Evolutionary conservation across 2,329 filamentous ascomycete genomes (phyloP), one percentile per base, ranked within the genome.

Genomic region (Raffaelea ambrosiae): DNA sequence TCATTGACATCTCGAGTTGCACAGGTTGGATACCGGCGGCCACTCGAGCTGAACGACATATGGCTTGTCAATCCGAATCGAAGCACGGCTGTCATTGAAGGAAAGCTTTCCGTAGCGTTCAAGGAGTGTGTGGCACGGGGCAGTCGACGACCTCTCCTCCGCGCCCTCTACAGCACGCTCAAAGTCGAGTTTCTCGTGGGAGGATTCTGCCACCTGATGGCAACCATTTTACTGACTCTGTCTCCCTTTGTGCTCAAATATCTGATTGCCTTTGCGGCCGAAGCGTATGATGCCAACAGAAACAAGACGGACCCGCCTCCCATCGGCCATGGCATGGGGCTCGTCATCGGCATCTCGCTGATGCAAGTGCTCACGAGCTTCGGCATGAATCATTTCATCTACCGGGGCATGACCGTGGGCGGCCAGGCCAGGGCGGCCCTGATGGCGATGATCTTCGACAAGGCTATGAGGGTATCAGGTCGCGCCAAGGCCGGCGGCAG

Each of bases 301-400:
- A 66, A 62, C 0, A 68, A 68, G 8, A 54, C 59, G 1, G 72
- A 81, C 0, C 69, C 74, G 1, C 93, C 91, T 1, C 61, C 77
- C 46, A 81, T 96, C 44, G 83, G 83, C n/a, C n/a, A n/a, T n/a
- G 91, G 91, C 20, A 70, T 97, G 48, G 91, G 90, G 0, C 70
- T 95, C 29, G 89, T 90, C 2, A 64, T 97, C 48, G 91, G 87
- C 9, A 84, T 97, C 48, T 89, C 86, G 1, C 63, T 75, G 39
- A 93, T 97, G 88, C 90, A 96, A 63, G 73, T 90, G 19, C 60
- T 83, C 11, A 88, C 94, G 64, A 91, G 85, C 61, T 60, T 95
- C 53, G 80, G 81, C 23, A 88, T 83, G 2, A 94, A 90, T 59
- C 91, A 97, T 59, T 96, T 95, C 67, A 84, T 97, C 59, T 97